These are phyloP conservation scores for Hemileccinum impolitum DNA, from an alignment of 768 basidiomycete genomes.

Conservation along the genomic window DNA sequence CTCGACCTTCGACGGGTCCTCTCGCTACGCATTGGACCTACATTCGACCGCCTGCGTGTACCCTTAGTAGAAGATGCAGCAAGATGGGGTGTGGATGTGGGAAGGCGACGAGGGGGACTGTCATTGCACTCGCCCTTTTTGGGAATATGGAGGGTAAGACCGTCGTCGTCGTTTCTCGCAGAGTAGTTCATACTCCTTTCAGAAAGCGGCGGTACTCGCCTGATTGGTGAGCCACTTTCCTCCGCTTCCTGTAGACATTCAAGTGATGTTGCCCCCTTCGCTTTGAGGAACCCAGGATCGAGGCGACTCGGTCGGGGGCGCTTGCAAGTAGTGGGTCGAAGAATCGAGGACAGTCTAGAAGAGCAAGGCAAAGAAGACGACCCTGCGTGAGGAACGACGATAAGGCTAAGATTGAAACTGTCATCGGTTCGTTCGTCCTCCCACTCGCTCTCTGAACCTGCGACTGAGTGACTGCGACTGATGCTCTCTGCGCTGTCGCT, in stretches of 20 bases:
- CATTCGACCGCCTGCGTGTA: constrained; percentile 62
- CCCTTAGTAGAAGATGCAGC: constrained; percentile 36
- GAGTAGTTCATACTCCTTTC: constrained; percentile 64
- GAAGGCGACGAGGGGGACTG: constrained; percentile 51
- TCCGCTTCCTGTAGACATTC: constrained; percentile 72
- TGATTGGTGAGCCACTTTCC: constrained; percentile 45
- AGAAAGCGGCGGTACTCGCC: constrained; percentile 43
- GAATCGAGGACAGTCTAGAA: constrained; percentile 18
- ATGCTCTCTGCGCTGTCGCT: constrained; percentile 36
- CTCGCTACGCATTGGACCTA: constrained; percentile 73
- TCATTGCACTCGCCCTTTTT: constrained; percentile 35
- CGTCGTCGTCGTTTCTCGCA: constrained; percentile 23
- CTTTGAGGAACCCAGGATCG: constrained; percentile 63
- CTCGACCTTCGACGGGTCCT: constrained; percentile 75
- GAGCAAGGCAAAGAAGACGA: constrained; percentile 39
- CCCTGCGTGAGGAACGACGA: constrained; percentile 25
- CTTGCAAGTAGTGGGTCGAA: constrained; percentile 26
- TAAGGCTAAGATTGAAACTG: constrained; percentile 57
- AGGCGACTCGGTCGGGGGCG: constrained; percentile 64
- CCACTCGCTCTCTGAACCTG: constrained; percentile 83
- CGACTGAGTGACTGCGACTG: constrained; percentile 39
- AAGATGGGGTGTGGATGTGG: constrained; percentile 41
- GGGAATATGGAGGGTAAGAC: constrained; percentile 25
- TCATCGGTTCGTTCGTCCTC: constrained; percentile 87
- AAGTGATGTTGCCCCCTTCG: constrained; percentile 47